Percentiles rank a stretch among this genome's conserved stretches.
These are phyloP conservation scores for Xerocomus nothofagi DNA, from an alignment of 1,284 basidiomycete genomes.

Conservation along the genomic window DNA sequence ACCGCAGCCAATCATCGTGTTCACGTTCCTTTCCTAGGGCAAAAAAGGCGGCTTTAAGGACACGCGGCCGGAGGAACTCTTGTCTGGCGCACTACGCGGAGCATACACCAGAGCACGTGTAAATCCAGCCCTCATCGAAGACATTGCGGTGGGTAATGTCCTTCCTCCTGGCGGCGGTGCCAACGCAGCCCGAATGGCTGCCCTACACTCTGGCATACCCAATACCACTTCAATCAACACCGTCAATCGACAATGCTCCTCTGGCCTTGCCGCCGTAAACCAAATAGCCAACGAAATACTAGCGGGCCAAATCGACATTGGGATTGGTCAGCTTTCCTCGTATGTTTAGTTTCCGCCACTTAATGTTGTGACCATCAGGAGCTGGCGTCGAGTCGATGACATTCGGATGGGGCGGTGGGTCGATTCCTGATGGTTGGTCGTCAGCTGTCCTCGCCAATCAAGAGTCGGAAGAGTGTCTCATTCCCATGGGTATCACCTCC, in stretches of 20 bases:
- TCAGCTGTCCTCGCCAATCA: conserved; percentile 77
- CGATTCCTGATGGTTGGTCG: conserved; percentile 74
- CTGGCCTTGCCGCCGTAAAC: conserved; percentile 85
- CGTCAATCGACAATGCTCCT: conserved; percentile 94
- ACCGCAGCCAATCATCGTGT: not conserved
- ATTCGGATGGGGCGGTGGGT: conserved; percentile 73
- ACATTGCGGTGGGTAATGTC: conserved; percentile 92
- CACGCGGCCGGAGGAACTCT: conserved; percentile 86
- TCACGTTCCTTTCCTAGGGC: conserved; percentile 44
- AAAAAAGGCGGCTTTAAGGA: conserved; percentile 96
- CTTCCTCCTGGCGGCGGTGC: conserved; percentile 92
- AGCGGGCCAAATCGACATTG: conserved; percentile 86
- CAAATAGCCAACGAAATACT: conserved; percentile 91
- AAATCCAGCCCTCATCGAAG: conserved; percentile 83
- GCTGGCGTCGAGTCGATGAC: conserved; percentile 98
- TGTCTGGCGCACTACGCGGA: conserved; percentile 80
- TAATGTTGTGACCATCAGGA: conserved; percentile 45
- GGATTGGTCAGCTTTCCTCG: conserved; percentile 68
- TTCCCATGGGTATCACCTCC: conserved; percentile 97
- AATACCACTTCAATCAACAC: conserved; percentile 81
- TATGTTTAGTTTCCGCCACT: not conserved
- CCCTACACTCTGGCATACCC: conserved; percentile 90
- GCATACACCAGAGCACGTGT: conserved; percentile 66
- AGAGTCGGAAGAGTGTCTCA: conserved; percentile 88
- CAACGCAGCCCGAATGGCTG: conserved; percentile 90